These are phyloP conservation scores for Naganishia sp. DNA, from an alignment of 1,284 basidiomycete genomes.

Conservation along the genomic window DNA sequence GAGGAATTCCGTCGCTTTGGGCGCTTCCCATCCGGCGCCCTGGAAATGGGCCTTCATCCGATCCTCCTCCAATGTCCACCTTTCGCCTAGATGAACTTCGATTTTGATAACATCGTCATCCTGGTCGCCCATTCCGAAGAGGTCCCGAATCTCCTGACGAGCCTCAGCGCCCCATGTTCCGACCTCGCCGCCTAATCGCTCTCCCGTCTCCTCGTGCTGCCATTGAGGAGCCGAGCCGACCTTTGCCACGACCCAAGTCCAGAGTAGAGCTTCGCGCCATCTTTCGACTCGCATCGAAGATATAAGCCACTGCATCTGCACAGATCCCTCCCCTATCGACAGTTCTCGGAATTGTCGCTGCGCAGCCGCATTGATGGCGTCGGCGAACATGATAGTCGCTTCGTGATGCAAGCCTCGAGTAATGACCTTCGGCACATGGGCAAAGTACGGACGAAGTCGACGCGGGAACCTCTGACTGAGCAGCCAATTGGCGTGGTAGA, in stretches of 20 bases:
- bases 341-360: slow-evolving; percentile 47
- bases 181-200: slow-evolving; percentile 12
- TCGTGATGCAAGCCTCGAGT: slow-evolving; percentile 49
- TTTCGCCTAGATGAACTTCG: slow-evolving; percentile 45
- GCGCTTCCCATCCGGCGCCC: slow-evolving; percentile 45
- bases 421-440: slow-evolving; percentile 50
- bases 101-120: slow-evolving; percentile 45
- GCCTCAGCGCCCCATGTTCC: slow-evolving; percentile 42
- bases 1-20: slow-evolving; percentile 44
- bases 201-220: slow-evolving; percentile 5
- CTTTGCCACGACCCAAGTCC: slow-evolving; percentile 49
- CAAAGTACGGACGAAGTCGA: slow-evolving; percentile 48
- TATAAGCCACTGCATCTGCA: slow-evolving; percentile 51
- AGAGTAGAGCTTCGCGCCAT: slow-evolving; percentile 51
- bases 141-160: slow-evolving; percentile 39
- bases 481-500: slow-evolving; percentile 50
- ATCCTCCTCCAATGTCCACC: slow-evolving; percentile 43
- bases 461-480: slow-evolving; percentile 48
- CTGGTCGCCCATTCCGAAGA: slow-evolving; percentile 39
- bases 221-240: slow-evolving; percentile 38
- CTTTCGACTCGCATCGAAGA: slow-evolving; percentile 47
- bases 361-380: slow-evolving; percentile 41
- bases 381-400: slow-evolving; percentile 49
- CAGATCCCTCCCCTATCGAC: slow-evolving; percentile 42
- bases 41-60: slow-evolving; percentile 39